Base-by-base conservation (phyloP, 2,329 filamentous ascomycete species). In the Dothistroma septosporum region DNA sequence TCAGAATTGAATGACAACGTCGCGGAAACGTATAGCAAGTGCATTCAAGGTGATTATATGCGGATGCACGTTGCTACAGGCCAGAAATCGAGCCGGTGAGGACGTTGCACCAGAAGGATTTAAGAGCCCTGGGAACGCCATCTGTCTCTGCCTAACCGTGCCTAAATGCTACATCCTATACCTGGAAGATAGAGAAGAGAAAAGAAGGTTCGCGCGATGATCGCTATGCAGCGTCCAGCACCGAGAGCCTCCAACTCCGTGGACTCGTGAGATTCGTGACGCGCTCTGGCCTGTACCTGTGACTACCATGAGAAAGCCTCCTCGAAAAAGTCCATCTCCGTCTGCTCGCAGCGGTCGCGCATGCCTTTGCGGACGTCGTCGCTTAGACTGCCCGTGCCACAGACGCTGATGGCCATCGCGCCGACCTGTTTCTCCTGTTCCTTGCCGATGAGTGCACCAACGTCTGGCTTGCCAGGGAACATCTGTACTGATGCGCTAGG, bases 401-500 rank as follows among this genome's bases (percentile, higher is more conserved):
- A 92, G 2, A 91, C 89, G 16, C 87, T 88, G 49, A 97, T 91
- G 22, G 86, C 90, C 86, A 97, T 95, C 54, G 92, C 91, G 9
- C 94, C 94, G 57, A 91, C 80, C 74, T 94, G 90, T 69, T 89
- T 85, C 69, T 87, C 83, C 19, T 92, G 88, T 78, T 97, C 93
- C 76, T 89, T 88, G 64, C 86, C 82, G 52, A 97, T 79, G n/a
- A 97, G 78, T 0, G 89, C 85, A 21, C 86, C 83, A 49, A 96
- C 84, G 71, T 96, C 91, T 10, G 93, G 93, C 66, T 92, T 86
- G 2, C 94, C 93, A 1, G 92, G 89, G 74, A 91, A 91, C 88
- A 97, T 94, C 76, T 92, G 90, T 58, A 97, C 92, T 4, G 89
- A 93, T 2, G 84, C 82, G 59, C 87, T 91, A 4, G 88, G 86